A percentile compares a stretch with the other conserved stretches of the same genome.
Conservation (phyloP, 257 asterid species). For the Jacaranda copaia region DNA sequence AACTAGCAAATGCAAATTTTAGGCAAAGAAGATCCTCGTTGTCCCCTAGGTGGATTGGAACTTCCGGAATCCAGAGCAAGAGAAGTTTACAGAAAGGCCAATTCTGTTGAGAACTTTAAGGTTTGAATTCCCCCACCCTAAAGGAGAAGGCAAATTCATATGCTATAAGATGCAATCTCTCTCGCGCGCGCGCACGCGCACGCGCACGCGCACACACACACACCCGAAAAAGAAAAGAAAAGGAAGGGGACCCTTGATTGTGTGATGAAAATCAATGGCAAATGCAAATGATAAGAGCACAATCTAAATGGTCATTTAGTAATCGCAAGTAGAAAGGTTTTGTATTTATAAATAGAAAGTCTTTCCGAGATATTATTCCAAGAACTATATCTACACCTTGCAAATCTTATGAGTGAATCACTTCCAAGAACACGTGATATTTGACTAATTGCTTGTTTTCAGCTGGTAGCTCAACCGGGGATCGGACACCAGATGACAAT, state of each 20-base stretch:
- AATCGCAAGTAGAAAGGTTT: too few species aligned
- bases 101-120: slow-evolving; percentile 53
- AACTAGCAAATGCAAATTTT: slow-evolving; percentile 8
- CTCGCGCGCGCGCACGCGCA: too few species aligned
- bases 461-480: slow-evolving; percentile 72
- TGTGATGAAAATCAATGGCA: too few species aligned
- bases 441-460: slow-evolving; percentile 33
- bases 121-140: slow-evolving; percentile 35
- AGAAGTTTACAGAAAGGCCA: slow-evolving; percentile 45
- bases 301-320: too few species aligned
- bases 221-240: not conserved
- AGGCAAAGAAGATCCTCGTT: slow-evolving; percentile 89
- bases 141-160: too few species aligned
- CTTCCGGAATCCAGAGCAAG: slow-evolving; percentile 58
- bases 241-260: too few species aligned
- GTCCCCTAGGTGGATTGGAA: slow-evolving; percentile 72
- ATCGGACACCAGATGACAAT: slow-evolving; percentile 80
- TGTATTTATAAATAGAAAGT: too few species aligned
- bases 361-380: too few species aligned
- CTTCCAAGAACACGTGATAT: not conserved
- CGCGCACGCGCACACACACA: too few species aligned
- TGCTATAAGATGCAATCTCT: not conserved
- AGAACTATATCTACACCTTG: too few species aligned
- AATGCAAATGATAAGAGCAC: too few species aligned
- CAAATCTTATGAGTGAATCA: too few species aligned